These are phyloP conservation scores for Hypoxylon subgilvum DNA, from an alignment of 495 filamentous ascomycete genomes.

Conservation along the genomic window DNA sequence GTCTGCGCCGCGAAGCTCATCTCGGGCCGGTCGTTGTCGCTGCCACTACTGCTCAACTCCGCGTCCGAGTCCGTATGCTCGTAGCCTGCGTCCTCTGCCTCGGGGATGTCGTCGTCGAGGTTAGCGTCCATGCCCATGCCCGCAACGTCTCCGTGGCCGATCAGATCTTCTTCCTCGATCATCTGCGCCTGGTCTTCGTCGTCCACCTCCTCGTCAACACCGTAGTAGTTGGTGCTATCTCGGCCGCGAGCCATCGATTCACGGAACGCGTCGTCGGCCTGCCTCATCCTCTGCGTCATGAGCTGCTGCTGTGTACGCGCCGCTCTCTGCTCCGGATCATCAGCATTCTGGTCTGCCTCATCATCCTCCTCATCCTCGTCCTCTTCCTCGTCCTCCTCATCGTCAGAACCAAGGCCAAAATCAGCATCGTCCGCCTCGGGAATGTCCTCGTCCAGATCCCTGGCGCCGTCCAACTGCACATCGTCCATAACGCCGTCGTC, in stretches of 20 bases:
- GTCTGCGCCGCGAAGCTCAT: conserved; percentile 39
- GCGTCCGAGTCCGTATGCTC: conserved; percentile 86
- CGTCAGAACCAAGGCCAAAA: conserved; percentile 52
- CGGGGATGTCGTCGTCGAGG: conserved; percentile 71
- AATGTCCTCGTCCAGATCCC: conserved; percentile 71
- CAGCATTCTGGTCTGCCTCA: conserved; percentile 45
- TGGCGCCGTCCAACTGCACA: conserved; percentile 43
- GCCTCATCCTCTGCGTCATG: conserved; percentile 51
- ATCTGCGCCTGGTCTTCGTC: conserved; percentile 56
- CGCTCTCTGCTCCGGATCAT: conserved; percentile 40
- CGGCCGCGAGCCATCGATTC: conserved; percentile 57
- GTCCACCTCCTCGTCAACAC: conserved; percentile 52
- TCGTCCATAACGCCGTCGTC: conserved; percentile 46
- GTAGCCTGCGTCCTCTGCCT: conserved; percentile 64
- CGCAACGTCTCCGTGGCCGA: conserved; percentile 42
- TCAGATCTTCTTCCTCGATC: conserved; percentile 60
- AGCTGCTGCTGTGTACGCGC: conserved; percentile 46
- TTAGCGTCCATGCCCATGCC: conserved; percentile 63
- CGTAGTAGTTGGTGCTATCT: conserved; percentile 45
- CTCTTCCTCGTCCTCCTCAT: conserved; percentile 47
- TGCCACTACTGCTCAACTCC: conserved; percentile 58
- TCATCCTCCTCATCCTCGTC: conserved; percentile 42
- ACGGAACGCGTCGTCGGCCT: conserved; percentile 51
- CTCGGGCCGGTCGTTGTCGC: conserved; percentile 50
- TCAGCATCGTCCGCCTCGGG: conserved; percentile 64